Base-by-base conservation (phyloP, 108 stramenopile genomes). In the Tribonema minus region DNA sequence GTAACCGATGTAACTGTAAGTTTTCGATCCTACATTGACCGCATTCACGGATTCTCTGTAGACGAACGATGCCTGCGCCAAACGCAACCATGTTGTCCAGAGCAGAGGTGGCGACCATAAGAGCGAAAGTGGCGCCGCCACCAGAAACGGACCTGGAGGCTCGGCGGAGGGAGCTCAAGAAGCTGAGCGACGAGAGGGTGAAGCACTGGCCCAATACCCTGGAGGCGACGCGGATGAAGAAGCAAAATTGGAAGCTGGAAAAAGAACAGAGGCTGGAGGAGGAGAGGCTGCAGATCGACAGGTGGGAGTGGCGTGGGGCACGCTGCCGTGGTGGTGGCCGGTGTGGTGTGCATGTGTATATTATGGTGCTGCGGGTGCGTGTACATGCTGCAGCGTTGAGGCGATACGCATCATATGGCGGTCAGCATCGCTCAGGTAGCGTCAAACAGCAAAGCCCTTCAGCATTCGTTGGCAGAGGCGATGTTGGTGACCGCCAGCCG, bases 171-270 rank as follows among this genome's bases (percentile, higher is more conserved):
- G 23, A 80, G 0, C 73, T 86, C 0, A 86, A 86, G 80, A 7
- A 3, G 9, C 58, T 86, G 30, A 80, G 70, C 0, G 76, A 83
- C 67, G 83, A 84, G 12, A 25, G 80, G 25, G 82, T 86, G 32
- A 64, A 67, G 62, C 69, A 81, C 61, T 86, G 85, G 85, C 85
- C 85, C 3, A 86, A 86, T 58, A 86, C 85, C 5, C 63, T 86
- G 4, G 80, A 84, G 60, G 85, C 85, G 1, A 70, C 37, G 20
- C 76, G 85, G 27, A 39, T 72, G 26, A 86, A 86, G 29, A 86
- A 86, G 80, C 64, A 83, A 33, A 60, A 82, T 23, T 85, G 80
- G 76, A 79, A 83, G 70, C 64, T 81, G 35, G 32, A 84, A 40
- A 31, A 74, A 1, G 78, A 71, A 25, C 82, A 83, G 1, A 9